Percentiles rank a stretch among this genome's conserved stretches.
phyloP scores from a whole-genome alignment of 805 yeast genomes.

The Nakazawaea populi region DNA sequence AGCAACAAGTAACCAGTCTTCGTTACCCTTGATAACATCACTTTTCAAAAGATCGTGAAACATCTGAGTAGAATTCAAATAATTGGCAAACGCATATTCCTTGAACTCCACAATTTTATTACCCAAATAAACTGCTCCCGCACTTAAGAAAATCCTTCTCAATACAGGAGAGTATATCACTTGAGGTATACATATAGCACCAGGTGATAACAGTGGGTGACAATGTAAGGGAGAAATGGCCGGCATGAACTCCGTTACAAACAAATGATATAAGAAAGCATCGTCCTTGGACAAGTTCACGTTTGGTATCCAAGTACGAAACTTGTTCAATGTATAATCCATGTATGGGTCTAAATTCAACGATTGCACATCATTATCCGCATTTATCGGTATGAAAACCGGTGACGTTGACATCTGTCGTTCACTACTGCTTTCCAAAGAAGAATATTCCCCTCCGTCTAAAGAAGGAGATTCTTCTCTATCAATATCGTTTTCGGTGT shows the following conservation, averaged over 20 bases:
- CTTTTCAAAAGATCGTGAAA: conserved; percentile 17
- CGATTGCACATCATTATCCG: neutral
- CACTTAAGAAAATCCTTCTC: conserved; percentile 28
- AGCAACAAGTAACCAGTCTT: conserved; percentile 35
- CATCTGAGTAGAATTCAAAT: conserved; percentile 17
- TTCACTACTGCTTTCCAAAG: neutral
- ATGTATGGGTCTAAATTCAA: conserved; percentile 5
- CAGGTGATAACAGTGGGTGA: conserved; percentile 33
- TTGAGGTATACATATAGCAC: conserved; percentile 33
- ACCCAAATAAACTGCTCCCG: conserved; percentile 34
- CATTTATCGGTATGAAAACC: neutral
- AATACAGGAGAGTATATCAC: conserved; percentile 24
- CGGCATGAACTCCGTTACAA: conserved; percentile 10
- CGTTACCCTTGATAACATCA: conserved; percentile 21
- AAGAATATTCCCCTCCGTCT: no score
- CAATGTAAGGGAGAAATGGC: conserved; percentile 7
- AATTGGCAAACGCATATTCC: conserved; percentile 18
- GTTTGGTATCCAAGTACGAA: conserved; percentile 13
- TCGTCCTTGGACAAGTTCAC: conserved; percentile 11
- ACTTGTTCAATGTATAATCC: conserved; percentile 2
- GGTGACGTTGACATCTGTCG: neutral
- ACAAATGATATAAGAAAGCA: conserved; percentile 12
- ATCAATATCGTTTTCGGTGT: neutral
- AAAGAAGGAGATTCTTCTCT: neutral
- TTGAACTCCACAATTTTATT: conserved; percentile 24